Evolutionary conservation across 495 filamentous ascomycete genomes (phyloP).

Genomic region (Hypoxylon intermedium): DNA sequence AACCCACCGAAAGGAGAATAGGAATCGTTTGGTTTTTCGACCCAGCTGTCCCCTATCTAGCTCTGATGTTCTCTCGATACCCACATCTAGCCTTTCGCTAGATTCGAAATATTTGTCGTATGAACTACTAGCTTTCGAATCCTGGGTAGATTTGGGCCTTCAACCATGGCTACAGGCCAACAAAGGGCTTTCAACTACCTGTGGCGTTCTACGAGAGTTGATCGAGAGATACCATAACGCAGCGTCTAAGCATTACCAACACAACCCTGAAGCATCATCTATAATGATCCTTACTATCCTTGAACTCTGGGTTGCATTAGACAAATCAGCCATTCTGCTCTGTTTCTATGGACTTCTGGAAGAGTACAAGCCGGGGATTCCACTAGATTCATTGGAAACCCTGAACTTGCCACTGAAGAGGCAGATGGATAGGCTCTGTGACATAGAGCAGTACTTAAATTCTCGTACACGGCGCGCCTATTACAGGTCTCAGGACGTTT

Average conservation of each 20-base stretch:
- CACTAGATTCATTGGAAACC: conserved; percentile 48
- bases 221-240: conserved; percentile 33
- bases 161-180: not conserved
- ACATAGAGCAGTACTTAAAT: conserved; percentile 59
- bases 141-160: conserved; percentile 31
- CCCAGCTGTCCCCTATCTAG: not conserved
- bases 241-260: conserved; percentile 44
- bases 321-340: conserved; percentile 57
- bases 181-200: not conserved
- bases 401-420: conserved; percentile 56
- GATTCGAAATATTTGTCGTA: no score
- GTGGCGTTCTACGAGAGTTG: conserved; percentile 16
- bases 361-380: conserved; percentile 61
- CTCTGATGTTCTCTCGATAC: conserved; percentile 5
- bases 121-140: conserved; percentile 9
- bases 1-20: not conserved
- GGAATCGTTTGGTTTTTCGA: not conserved
- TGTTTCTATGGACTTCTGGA: no score
- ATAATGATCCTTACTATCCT: conserved; percentile 65
- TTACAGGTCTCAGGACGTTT: conserved; percentile 38
- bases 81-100: not conserved
- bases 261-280: conserved; percentile 61
- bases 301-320: conserved; percentile 69
- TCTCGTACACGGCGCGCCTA: conserved; percentile 32
- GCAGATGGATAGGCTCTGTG: conserved; percentile 59